Conservation (phyloP, 768 basidiomycete species). For the Mycena rosella region DNA sequence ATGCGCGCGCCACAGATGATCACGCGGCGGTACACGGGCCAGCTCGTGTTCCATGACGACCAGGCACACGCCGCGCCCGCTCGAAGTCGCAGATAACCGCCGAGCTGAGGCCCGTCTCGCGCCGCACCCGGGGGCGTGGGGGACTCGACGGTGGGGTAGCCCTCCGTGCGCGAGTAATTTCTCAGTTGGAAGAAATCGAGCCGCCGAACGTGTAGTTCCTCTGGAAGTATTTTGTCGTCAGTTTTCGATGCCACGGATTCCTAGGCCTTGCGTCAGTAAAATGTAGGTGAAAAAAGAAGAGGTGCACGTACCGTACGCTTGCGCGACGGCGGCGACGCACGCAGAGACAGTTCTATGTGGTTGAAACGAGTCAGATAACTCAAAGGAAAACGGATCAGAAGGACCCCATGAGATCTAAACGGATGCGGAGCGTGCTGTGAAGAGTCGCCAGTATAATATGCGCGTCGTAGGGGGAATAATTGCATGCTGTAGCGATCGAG, state of each 20-base stretch:
- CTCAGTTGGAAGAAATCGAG: too few relatives aligned
- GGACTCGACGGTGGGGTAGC: background rate
- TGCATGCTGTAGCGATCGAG: background rate
- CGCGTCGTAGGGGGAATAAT: background rate
- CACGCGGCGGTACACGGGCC: slow-evolving; percentile 21
- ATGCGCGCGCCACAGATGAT: slow-evolving; percentile 26
- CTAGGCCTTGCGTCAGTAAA: slow-evolving; percentile 9
- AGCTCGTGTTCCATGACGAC: slow-evolving; percentile 29
- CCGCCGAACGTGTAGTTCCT: too few relatives aligned
- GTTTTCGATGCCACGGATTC: too few relatives aligned
- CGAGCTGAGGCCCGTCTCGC: slow-evolving; percentile 5
- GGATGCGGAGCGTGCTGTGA: background rate
- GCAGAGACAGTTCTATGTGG: background rate
- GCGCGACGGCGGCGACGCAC: slow-evolving; percentile 1
- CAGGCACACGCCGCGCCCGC: slow-evolving; percentile 8
- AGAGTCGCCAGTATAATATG: background rate
- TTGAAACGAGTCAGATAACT: background rate
- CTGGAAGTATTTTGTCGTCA: too few relatives aligned
- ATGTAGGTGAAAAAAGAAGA: slow-evolving; percentile 1
- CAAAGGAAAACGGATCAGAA: background rate
- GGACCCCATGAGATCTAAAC: background rate
- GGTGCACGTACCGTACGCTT: background rate
- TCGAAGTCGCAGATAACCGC: slow-evolving; percentile 21
- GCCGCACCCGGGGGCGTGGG: slow-evolving; percentile 8
- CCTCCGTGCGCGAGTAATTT: too few relatives aligned